A percentile compares a stretch with the other conserved stretches of the same genome.
Conservation (phyloP, 2,329 filamentous ascomycete species). For the Gremmenia infestans region DNA sequence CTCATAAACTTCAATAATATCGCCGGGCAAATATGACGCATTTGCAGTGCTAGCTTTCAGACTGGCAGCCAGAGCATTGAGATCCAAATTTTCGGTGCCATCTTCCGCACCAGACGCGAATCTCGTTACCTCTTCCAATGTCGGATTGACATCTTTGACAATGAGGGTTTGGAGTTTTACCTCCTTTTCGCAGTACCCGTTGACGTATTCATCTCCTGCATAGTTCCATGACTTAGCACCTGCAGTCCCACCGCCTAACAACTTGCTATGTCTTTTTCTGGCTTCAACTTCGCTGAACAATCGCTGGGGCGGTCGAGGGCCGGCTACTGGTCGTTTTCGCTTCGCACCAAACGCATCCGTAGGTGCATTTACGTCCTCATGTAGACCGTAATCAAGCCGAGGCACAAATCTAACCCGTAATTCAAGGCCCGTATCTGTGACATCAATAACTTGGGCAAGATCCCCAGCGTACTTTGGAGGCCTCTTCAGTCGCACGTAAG, state of each 20-base stretch:
- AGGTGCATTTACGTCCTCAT: constrained; percentile 62
- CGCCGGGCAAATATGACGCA: constrained; percentile 83
- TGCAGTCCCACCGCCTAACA: constrained; percentile 41
- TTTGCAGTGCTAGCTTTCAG: constrained; percentile 78
- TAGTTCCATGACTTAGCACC: constrained; percentile 70
- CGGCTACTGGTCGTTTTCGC: constrained; percentile 67
- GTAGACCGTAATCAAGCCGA: constrained; percentile 83
- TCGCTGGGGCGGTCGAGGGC: constrained; percentile 75
- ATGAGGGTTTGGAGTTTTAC: constrained; percentile 82
- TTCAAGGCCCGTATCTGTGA: constrained; percentile 88
- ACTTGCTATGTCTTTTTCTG: constrained; percentile 72
- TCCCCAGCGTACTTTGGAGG: constrained; percentile 80
- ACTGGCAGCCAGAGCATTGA: constrained; percentile 84
- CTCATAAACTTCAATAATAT: constrained; percentile 93
- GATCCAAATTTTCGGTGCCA: constrained; percentile 87
- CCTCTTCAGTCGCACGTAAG: constrained; percentile 84
- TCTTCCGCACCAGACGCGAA: constrained; percentile 87
- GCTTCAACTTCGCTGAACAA: constrained; percentile 92
- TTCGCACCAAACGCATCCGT: constrained; percentile 46
- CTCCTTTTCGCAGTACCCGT: constrained; percentile 90
- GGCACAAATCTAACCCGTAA: constrained; percentile 85
- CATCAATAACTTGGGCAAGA: constrained; percentile 85
- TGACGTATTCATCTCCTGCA: constrained; percentile 82
- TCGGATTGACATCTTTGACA: constrained; percentile 89
- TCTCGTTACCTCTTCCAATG: constrained; percentile 90